Conservation (phyloP, 768 basidiomycete genomes). For the Lentinula sp. region DNA sequence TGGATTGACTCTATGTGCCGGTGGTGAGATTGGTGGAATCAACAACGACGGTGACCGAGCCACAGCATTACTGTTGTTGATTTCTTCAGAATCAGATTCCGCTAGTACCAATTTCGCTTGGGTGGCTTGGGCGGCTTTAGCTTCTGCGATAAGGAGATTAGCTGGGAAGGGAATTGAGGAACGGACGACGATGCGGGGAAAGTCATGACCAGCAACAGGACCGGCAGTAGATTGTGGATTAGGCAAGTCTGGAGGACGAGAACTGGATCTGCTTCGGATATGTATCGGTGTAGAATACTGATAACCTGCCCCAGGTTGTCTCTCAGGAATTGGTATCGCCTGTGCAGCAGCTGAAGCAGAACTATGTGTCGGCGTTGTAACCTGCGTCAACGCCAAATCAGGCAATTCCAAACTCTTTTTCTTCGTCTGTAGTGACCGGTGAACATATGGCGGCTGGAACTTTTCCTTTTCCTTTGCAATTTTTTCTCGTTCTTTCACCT, state of each 20-base stretch:
- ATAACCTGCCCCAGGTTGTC: too few relatives aligned
- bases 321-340: too few relatives aligned
- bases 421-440: not conserved
- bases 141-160: not conserved
- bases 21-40: not conserved
- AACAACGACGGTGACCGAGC: too few relatives aligned
- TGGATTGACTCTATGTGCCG: not conserved
- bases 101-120: not conserved
- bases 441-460: not conserved
- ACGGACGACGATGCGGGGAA: not conserved
- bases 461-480: not conserved
- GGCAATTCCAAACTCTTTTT: slow-evolving; percentile 5
- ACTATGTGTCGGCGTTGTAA: too few relatives aligned
- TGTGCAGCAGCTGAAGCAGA: not conserved
- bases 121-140: not conserved
- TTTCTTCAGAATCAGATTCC: not conserved
- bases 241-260: not conserved
- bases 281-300: too few relatives aligned
- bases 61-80: too few relatives aligned
- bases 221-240: too few relatives aligned
- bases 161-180: not conserved
- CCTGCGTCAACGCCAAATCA: not conserved
- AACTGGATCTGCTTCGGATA: not conserved
- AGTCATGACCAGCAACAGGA: not conserved
- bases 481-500: not conserved